Conservation (phyloP, 176 grass and related monocot genomes). For the Microstegium vimineum region DNA sequence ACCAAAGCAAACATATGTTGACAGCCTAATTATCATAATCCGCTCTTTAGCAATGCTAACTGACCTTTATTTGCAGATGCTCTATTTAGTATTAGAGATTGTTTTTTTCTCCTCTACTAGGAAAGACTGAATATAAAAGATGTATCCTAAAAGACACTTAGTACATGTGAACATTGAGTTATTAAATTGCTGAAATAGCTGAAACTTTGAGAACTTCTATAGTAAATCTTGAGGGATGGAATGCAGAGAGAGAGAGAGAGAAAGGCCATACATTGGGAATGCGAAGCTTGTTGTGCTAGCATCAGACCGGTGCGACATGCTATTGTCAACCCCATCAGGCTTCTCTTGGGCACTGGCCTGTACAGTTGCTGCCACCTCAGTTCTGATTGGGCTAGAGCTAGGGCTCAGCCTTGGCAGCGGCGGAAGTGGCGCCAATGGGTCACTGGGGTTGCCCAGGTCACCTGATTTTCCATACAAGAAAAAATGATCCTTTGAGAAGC, state of each 20-base stretch:
- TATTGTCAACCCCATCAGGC: conserved; percentile 25
- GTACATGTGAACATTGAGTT: not conserved
- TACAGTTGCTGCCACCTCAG: not conserved
- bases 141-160: not conserved
- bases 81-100: not conserved
- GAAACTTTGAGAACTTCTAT: not conserved
- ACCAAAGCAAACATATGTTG: not conserved
- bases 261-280: conserved; percentile 75
- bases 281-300: conserved; percentile 62
- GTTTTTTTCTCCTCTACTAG: not conserved
- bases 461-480: conserved; percentile 38
- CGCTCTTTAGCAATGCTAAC: not conserved
- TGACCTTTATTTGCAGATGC: not conserved
- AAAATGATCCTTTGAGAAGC: conserved; percentile 50
- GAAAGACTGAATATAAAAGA: not conserved
- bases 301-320: conserved; percentile 40
- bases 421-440: conserved; percentile 34
- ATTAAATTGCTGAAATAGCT: not conserved
- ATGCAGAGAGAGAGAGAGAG: conserved; percentile 39
- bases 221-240: not conserved
- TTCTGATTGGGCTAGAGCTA: not conserved
- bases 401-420: conserved; percentile 5
- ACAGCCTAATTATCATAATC: not conserved
- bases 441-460: conserved; percentile 30
- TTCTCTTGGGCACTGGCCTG: conserved; percentile 7